A percentile compares a stretch with the other conserved stretches of the same genome.
These are phyloP conservation scores for Chlorophyllum brunneum DNA, from an alignment of 768 basidiomycete species.

Conservation along the genomic window DNA sequence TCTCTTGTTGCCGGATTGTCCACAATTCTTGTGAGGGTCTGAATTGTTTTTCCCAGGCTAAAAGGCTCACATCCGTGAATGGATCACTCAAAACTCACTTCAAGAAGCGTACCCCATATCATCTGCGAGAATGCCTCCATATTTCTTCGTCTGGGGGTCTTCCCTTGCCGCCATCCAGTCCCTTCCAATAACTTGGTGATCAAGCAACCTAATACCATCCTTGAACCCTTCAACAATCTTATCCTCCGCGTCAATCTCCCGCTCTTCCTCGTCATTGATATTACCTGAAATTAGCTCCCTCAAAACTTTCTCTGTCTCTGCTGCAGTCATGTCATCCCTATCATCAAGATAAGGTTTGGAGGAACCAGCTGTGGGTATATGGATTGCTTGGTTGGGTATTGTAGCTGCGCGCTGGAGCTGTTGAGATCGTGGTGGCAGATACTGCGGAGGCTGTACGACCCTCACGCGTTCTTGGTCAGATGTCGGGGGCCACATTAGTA, in stretches of 20 bases:
- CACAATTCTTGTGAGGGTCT: conserved; percentile 82
- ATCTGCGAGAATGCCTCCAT: conserved; percentile 89
- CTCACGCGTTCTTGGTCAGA: conserved; percentile 13
- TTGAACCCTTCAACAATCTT: conserved; percentile 75
- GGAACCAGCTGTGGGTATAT: neutral
- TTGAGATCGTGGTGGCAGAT: neutral
- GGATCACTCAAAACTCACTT: neutral
- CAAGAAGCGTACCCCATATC: conserved; percentile 67
- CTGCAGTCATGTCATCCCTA: conserved; percentile 31
- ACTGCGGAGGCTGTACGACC: neutral
- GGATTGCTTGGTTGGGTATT: conserved; percentile 23
- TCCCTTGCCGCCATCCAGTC: conserved; percentile 89
- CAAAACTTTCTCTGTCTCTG: conserved; percentile 74
- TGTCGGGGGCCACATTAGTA: conserved; percentile 3
- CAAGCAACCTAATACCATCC: conserved; percentile 65
- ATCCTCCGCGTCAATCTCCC: conserved; percentile 60
- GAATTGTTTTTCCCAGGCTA: conserved; percentile 88
- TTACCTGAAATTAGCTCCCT: conserved; percentile 71
- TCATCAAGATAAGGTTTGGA: conserved; percentile 18
- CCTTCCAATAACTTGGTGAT: conserved; percentile 85
- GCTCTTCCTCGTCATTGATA: conserved; percentile 53
- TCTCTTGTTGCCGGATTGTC: conserved; percentile 70
- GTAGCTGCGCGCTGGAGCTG: conserved; percentile 19
- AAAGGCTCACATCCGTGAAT: neutral
- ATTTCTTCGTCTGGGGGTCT: conserved; percentile 56